A percentile compares a stretch with the other conserved stretches of the same genome.
Conservation (phyloP, 768 basidiomycete species). For the Chlorophyllum brunneum region DNA sequence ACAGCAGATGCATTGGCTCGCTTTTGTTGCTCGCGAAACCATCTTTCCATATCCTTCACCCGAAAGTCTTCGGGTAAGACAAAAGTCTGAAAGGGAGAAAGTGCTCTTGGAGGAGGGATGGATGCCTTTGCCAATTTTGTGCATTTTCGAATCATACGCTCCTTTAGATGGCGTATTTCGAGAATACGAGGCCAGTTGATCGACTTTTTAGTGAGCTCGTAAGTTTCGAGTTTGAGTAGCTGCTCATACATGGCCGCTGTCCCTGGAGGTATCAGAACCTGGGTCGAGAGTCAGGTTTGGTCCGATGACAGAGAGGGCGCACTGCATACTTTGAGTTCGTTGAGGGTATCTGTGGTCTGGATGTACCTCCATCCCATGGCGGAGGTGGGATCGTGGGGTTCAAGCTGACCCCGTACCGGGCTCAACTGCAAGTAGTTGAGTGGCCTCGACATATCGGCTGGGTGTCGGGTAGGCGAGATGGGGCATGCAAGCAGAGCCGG, state of each 20-base stretch:
- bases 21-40: slow-evolving; percentile 59
- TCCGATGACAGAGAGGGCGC: neutral
- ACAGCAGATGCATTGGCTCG: slow-evolving; percentile 28
- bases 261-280: slow-evolving; percentile 68
- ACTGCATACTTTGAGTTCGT: slow-evolving; percentile 67
- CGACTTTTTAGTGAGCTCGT: slow-evolving; percentile 56
- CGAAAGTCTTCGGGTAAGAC: slow-evolving; percentile 71
- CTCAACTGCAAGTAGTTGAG: slow-evolving; percentile 58
- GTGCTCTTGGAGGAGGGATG: slow-evolving; percentile 31
- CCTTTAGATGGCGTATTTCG: slow-evolving; percentile 74
- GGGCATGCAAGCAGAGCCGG: neutral
- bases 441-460: slow-evolving; percentile 24
- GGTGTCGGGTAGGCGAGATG: neutral
- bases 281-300: neutral
- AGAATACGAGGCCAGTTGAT: slow-evolving; percentile 68
- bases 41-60: slow-evolving; percentile 76
- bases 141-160: slow-evolving; percentile 80
- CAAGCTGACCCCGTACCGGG: slow-evolving; percentile 72
- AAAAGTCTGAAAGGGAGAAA: slow-evolving; percentile 56
- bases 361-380: slow-evolving; percentile 65
- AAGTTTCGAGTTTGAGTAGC: slow-evolving; percentile 56
- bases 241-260: slow-evolving; percentile 65
- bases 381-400: slow-evolving; percentile 56
- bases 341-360: slow-evolving; percentile 72
- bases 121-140: slow-evolving; percentile 51